phyloP scores from a whole-genome alignment of 2,329 filamentous ascomycete genomes.

The Trichophyton benhamiae region DNA sequence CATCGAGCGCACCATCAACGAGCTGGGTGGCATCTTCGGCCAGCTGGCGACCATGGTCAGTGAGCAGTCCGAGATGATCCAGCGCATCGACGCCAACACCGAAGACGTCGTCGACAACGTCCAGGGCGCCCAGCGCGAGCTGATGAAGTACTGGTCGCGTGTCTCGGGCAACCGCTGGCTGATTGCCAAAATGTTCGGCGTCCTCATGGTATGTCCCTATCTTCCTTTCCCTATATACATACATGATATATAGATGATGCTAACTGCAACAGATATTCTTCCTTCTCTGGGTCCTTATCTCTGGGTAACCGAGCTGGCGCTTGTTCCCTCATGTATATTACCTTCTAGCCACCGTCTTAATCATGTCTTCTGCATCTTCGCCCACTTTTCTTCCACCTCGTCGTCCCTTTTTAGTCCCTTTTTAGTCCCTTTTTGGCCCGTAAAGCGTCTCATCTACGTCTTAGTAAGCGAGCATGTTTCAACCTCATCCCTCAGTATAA shows the following conservation, averaged over 20 bases:
- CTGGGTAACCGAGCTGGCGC: slow-evolving; percentile 7
- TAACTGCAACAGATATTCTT: slow-evolving; percentile 11
- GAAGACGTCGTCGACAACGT: slow-evolving; percentile 98
- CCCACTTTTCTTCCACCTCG: not conserved
- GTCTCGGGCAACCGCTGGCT: slow-evolving; percentile 94
- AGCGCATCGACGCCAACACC: slow-evolving; percentile 92
- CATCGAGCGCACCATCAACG: slow-evolving; percentile 88
- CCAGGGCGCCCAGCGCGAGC: slow-evolving; percentile 84
- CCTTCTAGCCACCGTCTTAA: not conserved
- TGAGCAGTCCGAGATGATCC: slow-evolving; percentile 95
- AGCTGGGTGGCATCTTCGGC: slow-evolving; percentile 84
- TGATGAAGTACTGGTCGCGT: slow-evolving; percentile 92
- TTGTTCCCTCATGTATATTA: not conserved
- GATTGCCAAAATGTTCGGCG: slow-evolving; percentile 67
- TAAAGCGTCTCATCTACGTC: not conserved
- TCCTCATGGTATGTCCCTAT: slow-evolving; percentile 55
- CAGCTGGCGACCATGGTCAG: slow-evolving; percentile 94
- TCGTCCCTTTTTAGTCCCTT: not conserved
- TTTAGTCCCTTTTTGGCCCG: no score
- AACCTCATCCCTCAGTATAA: not conserved
- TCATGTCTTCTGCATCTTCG: not conserved
- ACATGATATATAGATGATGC: no score
- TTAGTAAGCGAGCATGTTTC: not conserved
- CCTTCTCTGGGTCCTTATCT: slow-evolving; percentile 13
- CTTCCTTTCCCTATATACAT: no score